Evolutionary conservation across 192 early-diverging fungal species (phyloP), one percentile per base, ranked within the genome.

Genomic region (Phycomyces blakesleeanus): DNA sequence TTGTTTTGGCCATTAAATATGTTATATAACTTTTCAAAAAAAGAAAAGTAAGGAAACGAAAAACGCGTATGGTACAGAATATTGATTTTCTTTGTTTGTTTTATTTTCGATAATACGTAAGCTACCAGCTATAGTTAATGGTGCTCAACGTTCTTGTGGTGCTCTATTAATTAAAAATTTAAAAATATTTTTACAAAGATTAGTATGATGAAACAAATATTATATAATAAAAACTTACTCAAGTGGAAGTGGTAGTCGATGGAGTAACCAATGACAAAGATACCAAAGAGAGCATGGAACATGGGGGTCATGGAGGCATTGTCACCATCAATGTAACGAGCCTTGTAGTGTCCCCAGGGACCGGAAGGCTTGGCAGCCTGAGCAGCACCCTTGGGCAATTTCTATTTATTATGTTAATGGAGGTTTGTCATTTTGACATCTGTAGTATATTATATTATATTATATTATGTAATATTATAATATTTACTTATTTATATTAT

Each of bases 91-190:
- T 34, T 34, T 2, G 29, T 7, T 34, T n/a, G n/a, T n/a, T 34
- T 34, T 34, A 34, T 34, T 5, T 34, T n/a, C n/a, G n/a, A 34
- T 5, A 34, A 7, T 34, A 47, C 11, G 11, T n/a, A 47, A 47
- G 44, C 44, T n/a, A n/a, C 11, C 11, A 11, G 11, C 18, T n/a
- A 47, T 14, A 2, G 73, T 74, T 88, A 91, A 76, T 91, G 89
- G 85, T 91, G 83, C 72, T 86, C 87, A 57, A 82, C 85, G 76
- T 83, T 86, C 87, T 89, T 91, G 87, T 91, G 89, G 84, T 89
- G 83, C 83, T 80, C 82, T 83, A 72, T 34, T 42, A 34, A 34
- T 7, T 5, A 34, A 34, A 34, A 2, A 34, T 34, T n/a, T n/a
- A n/a, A n/a, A n/a, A n/a, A n/a, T n/a, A n/a, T n/a, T n/a, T n/a